Base-by-base conservation (phyloP, 169 alveolate genomes). In the Eimeria maxima region DNA sequence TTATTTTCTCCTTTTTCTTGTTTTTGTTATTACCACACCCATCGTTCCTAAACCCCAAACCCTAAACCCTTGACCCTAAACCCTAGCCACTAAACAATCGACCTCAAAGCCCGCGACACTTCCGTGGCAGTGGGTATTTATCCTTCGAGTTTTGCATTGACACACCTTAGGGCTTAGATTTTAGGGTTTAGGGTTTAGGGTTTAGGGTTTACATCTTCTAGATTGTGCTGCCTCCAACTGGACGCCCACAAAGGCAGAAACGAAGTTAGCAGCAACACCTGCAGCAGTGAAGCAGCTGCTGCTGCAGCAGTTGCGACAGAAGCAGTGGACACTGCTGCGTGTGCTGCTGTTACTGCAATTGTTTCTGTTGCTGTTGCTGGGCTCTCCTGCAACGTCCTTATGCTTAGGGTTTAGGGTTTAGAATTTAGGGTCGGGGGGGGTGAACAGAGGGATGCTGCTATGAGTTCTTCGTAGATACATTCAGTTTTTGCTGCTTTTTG, bases 131-230 rank as follows among this genome's bases (percentile, higher is more conserved):
- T n/a, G n/a, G n/a, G n/a, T n/a, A n/a, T n/a, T n/a, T n/a, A n/a
- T n/a, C n/a, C n/a, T n/a, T n/a, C n/a, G n/a, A n/a, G n/a, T n/a
- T n/a, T n/a, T n/a, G n/a, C n/a, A n/a, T 53, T 53, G 18, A 53
- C 13, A 53, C 60, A 53, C 60, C 60, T 53, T 13, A 53, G 60
- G 60, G 60, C 60, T 53, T 57, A 57, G 67, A 24, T 16, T 57
- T 57, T 57, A 57, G 67, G 67, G 67, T 57, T 57, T 57, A 57
- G 67, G 67, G 67, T 57, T 57, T 57, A 57, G 67, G 67, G 67
- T 57, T 57, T 57, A 57, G 67, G 4, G 80, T 67, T 22, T 24
- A 27, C n/a, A n/a, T n/a, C 57, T 50, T 7, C 57, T 50, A 11
- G 57, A 5, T 50, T 11, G 5, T 50, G 57, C 57, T 50, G 57